Percentiles rank a stretch among this genome's conserved stretches.
These are phyloP conservation scores for Striga asiatica DNA, from an alignment of 257 asterid genomes.

Conservation along the genomic window DNA sequence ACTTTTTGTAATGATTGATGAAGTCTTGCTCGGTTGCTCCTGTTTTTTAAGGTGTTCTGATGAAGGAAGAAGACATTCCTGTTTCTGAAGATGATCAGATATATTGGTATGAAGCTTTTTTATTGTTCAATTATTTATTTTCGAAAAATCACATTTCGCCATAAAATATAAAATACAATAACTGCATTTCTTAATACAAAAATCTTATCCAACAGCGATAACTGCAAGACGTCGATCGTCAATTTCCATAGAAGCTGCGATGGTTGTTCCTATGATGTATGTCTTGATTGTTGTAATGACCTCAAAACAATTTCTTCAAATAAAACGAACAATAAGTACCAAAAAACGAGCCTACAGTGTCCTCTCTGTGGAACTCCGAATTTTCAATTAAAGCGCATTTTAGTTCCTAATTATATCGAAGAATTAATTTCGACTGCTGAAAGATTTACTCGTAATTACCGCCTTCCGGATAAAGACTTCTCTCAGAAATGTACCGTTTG, in stretches of 20 bases:
- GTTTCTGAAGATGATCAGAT: slow-evolving; percentile 49
- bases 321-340: slow-evolving; percentile 16
- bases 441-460: slow-evolving; percentile 28
- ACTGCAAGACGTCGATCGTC: slow-evolving; percentile 68
- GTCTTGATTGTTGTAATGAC: slow-evolving; percentile 65
- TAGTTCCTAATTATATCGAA: slow-evolving; percentile 40
- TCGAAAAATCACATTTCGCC: too few relatives aligned
- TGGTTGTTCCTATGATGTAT: slow-evolving; percentile 51
- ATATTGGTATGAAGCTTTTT: too few relatives aligned
- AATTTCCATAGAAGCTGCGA: slow-evolving; percentile 72
- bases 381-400: slow-evolving; percentile 43
- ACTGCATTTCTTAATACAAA: slow-evolving; percentile 11
- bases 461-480: slow-evolving; percentile 24
- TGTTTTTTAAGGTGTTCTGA: slow-evolving; percentile 37
- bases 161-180: too few relatives aligned
- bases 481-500: slow-evolving; percentile 41
- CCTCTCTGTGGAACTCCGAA: slow-evolving; percentile 65
- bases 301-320: slow-evolving; percentile 32
- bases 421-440: slow-evolving; percentile 36
- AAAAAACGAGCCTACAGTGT: slow-evolving; percentile 46
- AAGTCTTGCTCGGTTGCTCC: slow-evolving; percentile 5
- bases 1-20: slow-evolving; percentile 12
- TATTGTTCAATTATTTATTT: too few relatives aligned
- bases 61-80: slow-evolving; percentile 40
- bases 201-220: slow-evolving; percentile 44